Evolutionary conservation across 768 basidiomycete species (phyloP).

Genomic region (Leccinum rimulosum): DNA sequence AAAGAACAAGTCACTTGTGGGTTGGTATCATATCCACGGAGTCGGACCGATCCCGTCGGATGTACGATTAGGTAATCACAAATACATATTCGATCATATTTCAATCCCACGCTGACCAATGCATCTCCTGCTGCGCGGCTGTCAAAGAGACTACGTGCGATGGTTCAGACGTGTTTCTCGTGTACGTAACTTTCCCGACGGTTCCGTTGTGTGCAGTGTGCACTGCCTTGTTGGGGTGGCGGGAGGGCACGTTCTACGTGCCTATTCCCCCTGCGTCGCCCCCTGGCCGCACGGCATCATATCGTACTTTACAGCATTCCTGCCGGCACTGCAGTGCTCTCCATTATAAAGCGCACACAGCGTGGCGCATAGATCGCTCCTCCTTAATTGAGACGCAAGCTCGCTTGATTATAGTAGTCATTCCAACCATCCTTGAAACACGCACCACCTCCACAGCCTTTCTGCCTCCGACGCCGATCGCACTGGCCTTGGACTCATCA

Average conservation of each 20-base stretch:
- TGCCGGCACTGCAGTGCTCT: not conserved
- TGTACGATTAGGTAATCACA: not conserved
- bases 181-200: not conserved
- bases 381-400: not conserved
- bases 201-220: not conserved
- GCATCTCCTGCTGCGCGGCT: not conserved
- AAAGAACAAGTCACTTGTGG: not conserved
- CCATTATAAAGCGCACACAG: not conserved
- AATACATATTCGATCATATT: not conserved
- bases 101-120: not conserved
- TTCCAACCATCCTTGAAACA: not conserved
- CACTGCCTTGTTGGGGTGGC: not conserved
- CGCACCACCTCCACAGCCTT: not conserved
- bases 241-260: not conserved
- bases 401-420: not conserved
- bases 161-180: not conserved
- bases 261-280: not conserved
- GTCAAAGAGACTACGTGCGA: not conserved
- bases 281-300: not conserved
- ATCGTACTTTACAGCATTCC: not conserved
- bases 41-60: slow-evolving; percentile 6
- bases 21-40: not conserved
- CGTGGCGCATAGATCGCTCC: not conserved
- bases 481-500: not conserved
- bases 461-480: not conserved